These are phyloP conservation scores for Amorphotheca resinae DNA, from an alignment of 495 filamentous ascomycete species.

Conservation along the genomic window DNA sequence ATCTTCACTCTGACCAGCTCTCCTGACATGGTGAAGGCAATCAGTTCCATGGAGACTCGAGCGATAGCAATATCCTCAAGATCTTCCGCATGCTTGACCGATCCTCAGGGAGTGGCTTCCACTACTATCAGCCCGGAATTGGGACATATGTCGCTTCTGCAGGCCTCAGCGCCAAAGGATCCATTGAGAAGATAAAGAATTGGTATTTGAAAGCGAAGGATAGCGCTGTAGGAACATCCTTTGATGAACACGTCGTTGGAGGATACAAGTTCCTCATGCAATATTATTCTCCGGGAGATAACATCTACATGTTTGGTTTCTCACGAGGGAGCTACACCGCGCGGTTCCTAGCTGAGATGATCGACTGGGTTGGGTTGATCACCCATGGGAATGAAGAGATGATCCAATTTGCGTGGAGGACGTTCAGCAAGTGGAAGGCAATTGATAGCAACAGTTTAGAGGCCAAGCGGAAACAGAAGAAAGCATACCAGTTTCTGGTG, in stretches of 20 bases:
- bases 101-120: conserved; percentile 35
- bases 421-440: conserved; percentile 74
- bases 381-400: conserved; percentile 82
- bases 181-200: conserved; percentile 21
- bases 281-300: conserved; percentile 67
- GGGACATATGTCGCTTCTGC: conserved; percentile 19
- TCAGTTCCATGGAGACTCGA: conserved; percentile 69
- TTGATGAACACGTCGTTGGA: conserved; percentile 72
- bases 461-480: conserved; percentile 24
- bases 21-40: conserved; percentile 38
- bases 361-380: conserved; percentile 70
- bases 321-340: conserved; percentile 80
- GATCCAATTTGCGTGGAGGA: conserved; percentile 77
- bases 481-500: conserved; percentile 31
- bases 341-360: conserved; percentile 76
- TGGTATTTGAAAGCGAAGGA: conserved; percentile 79
- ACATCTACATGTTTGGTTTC: conserved; percentile 78
- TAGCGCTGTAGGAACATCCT: conserved; percentile 70
- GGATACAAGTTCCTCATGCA: conserved; percentile 86
- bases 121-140: conserved; percentile 50
- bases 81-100: conserved; percentile 60
- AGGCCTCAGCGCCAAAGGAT: neutral
- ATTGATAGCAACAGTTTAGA: conserved; percentile 43
- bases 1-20: neutral
- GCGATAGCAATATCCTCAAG: conserved; percentile 82